Percentiles rank a stretch among this genome's conserved stretches.
These are phyloP conservation scores for Bothriochloa decipiens DNA, from an alignment of 176 grass and related monocot genomes.

Conservation along the genomic window DNA sequence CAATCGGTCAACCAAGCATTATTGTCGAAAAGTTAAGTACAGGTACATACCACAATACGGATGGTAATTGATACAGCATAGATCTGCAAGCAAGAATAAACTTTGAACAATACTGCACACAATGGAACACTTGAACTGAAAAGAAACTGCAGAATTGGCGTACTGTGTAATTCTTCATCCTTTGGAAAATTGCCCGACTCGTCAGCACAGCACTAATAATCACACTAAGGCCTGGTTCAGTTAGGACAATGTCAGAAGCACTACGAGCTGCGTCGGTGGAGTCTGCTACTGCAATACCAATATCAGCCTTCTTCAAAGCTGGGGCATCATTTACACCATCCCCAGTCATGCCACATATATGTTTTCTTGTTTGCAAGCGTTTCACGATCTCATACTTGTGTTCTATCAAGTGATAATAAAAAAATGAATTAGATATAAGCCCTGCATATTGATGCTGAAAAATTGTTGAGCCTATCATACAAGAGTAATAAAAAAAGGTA, in stretches of 20 bases:
- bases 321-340: constrained; percentile 96
- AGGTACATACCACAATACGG: constrained; percentile 84
- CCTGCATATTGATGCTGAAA: neutral
- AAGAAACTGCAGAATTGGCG: constrained; percentile 12
- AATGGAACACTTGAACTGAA: neutral
- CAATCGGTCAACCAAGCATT: neutral
- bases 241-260: constrained; percentile 91
- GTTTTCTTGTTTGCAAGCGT: constrained; percentile 87
- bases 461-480: neutral
- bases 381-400: constrained; percentile 98
- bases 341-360: constrained; percentile 93
- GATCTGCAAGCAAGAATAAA: constrained; percentile 60
- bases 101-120: constrained; percentile 12
- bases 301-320: constrained; percentile 91
- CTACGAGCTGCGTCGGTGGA: constrained; percentile 85
- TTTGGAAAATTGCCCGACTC: constrained; percentile 92
- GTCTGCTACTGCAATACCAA: constrained; percentile 90
- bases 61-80: constrained; percentile 97
- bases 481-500: neutral
- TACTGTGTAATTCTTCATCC: constrained; percentile 96
- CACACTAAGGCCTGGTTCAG: constrained; percentile 86
- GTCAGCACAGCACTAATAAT: constrained; percentile 94
- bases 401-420: constrained; percentile 51
- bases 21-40: neutral
- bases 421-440: neutral